These are phyloP conservation scores for Raphanus hybrid DNA, from an alignment of 441 rosid genomes.

Conservation along the genomic window DNA sequence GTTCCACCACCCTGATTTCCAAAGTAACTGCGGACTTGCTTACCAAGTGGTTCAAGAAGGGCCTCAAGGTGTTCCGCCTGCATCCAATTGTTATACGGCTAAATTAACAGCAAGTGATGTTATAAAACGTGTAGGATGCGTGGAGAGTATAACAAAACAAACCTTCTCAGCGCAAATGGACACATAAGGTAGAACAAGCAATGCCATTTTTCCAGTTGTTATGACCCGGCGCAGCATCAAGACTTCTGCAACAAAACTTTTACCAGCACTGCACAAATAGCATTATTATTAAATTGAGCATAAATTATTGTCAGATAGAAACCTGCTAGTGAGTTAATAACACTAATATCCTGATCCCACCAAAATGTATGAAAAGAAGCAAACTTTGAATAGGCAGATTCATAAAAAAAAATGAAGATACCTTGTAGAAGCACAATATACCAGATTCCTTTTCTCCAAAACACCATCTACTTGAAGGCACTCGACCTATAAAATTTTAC, in stretches of 20 bases:
- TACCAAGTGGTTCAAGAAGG: constrained; percentile 94
- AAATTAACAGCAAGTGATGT: constrained; percentile 20
- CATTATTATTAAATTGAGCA: constrained; percentile 23
- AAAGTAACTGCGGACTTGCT: constrained; percentile 90
- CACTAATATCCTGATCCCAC: background rate
- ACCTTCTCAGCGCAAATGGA: constrained; percentile 99
- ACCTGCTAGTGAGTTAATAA: constrained; percentile 24
- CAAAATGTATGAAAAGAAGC: constrained; percentile 10
- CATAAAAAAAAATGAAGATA: constrained; percentile 42
- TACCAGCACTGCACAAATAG: constrained; percentile 81
- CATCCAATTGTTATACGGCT: constrained; percentile 32
- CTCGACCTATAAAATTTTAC: constrained; percentile 66
- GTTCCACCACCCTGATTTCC: constrained; percentile 99
- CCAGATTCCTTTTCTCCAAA: constrained; percentile 86
- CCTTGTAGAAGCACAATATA: constrained; percentile 99
- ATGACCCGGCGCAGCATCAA: constrained; percentile 93
- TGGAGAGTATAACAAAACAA: constrained; percentile 30
- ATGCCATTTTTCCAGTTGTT: constrained; percentile 82
- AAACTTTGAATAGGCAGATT: constrained; percentile 32
- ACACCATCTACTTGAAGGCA: constrained; percentile 99
- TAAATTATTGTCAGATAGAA: constrained; percentile 23
- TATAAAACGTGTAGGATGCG: constrained; percentile 21
- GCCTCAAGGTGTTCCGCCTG: constrained; percentile 97
- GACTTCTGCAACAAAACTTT: constrained; percentile 99
- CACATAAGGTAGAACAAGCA: constrained; percentile 98